A percentile compares a stretch with the other conserved stretches of the same genome.
Evolutionary conservation across 108 stramenopile species (phyloP).

Genomic region (Skeletonema grethae): DNA sequence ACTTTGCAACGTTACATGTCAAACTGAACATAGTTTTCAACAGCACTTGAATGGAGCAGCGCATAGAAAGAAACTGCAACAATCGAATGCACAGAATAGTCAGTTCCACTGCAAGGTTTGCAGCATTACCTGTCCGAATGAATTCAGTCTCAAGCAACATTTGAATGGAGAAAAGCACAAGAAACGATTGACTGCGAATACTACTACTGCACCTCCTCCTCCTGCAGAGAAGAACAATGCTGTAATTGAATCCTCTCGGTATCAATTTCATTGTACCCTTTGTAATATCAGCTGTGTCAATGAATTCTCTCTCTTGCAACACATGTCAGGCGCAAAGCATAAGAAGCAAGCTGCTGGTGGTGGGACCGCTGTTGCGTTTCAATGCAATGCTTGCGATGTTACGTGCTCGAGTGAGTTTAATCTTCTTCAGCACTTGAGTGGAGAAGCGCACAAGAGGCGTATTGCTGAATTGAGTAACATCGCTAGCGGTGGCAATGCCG

Average conservation of each 20-base stretch:
- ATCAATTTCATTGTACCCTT: background rate
- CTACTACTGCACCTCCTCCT: background rate
- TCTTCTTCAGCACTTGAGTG: slow-evolving; percentile 6
- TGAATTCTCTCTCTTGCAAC: slow-evolving; percentile 22
- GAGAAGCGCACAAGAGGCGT: background rate
- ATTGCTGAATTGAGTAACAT: background rate
- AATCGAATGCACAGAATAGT: background rate
- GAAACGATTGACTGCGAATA: background rate
- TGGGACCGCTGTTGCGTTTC: background rate
- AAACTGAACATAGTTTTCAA: background rate
- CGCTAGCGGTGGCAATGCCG: background rate
- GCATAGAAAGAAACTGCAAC: background rate
- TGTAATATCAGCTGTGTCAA: slow-evolving; percentile 1
- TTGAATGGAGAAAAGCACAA: slow-evolving; percentile 2
- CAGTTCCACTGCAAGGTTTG: slow-evolving; percentile 6
- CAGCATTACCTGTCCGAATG: slow-evolving; percentile 5
- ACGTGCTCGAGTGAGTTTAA: background rate
- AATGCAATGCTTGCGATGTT: slow-evolving; percentile 7
- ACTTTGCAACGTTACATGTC: slow-evolving; percentile 13
- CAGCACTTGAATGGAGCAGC: slow-evolving; percentile 2
- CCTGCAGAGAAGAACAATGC: background rate
- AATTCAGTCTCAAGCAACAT: slow-evolving; percentile 12
- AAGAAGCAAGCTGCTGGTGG: slow-evolving; percentile 1
- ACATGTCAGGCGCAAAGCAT: slow-evolving; percentile 7
- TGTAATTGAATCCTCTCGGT: background rate